These are phyloP conservation scores for Fusarium austroafricanum DNA, from an alignment of 2,329 filamentous ascomycete species.

Conservation along the genomic window DNA sequence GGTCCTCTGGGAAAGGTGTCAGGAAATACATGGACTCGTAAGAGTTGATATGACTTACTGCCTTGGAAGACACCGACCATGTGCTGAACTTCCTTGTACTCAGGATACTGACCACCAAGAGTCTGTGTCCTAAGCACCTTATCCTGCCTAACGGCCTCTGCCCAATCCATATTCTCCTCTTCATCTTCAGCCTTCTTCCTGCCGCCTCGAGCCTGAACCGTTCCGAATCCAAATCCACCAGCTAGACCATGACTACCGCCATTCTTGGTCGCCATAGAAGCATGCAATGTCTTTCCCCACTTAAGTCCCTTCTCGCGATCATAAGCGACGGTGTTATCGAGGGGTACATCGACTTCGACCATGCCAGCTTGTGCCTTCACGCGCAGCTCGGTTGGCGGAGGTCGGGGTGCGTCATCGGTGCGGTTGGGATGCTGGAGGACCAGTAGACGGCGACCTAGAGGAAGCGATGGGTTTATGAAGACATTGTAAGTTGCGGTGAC, in stretches of 20 bases:
- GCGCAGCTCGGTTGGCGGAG: slow-evolving; percentile 77
- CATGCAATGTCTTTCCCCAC: slow-evolving; percentile 82
- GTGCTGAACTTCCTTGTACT: slow-evolving; percentile 79
- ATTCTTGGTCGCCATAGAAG: slow-evolving; percentile 67
- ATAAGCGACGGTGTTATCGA: slow-evolving; percentile 79
- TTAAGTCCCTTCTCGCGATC: slow-evolving; percentile 84
- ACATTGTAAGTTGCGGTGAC: slow-evolving; percentile 83
- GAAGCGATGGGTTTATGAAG: slow-evolving; percentile 81
- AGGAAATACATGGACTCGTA: slow-evolving; percentile 9
- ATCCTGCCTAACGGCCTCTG: slow-evolving; percentile 74
- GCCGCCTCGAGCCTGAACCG: slow-evolving; percentile 55
- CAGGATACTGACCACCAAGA: slow-evolving; percentile 82
- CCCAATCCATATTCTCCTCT: slow-evolving; percentile 69
- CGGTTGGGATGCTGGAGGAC: slow-evolving; percentile 93
- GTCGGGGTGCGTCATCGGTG: slow-evolving; percentile 62
- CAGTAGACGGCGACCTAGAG: slow-evolving; percentile 73
- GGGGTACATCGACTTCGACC: slow-evolving; percentile 90
- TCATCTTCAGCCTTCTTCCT: slow-evolving; percentile 57
- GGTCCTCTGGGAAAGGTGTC: slow-evolving; percentile 68
- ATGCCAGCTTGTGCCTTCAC: slow-evolving; percentile 86
- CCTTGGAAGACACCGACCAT: slow-evolving; percentile 93
- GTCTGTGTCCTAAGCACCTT: slow-evolving; percentile 84
- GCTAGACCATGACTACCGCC: slow-evolving; percentile 77
- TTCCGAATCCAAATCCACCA: slow-evolving; percentile 76
- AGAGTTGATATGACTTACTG: slow-evolving; percentile 63